These are phyloP conservation scores for Penicillium dipodomyicola DNA, from an alignment of 495 filamentous ascomycete species.

Conservation along the genomic window DNA sequence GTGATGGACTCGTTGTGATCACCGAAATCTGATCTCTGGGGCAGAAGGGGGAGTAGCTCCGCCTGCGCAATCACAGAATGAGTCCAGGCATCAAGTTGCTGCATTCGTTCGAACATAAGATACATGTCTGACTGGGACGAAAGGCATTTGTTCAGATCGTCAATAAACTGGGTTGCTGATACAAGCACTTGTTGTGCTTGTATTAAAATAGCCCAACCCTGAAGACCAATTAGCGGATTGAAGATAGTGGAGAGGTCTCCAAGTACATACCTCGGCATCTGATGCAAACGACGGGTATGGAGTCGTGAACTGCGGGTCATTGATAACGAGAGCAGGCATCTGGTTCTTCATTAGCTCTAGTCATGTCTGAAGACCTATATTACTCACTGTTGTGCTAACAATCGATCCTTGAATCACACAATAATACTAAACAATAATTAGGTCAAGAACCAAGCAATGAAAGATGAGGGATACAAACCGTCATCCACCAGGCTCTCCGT, in stretches of 20 bases:
- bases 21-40: conserved; percentile 39
- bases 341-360: conserved; percentile 22
- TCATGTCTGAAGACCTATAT: neutral
- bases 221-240: conserved; percentile 10
- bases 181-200: conserved; percentile 57
- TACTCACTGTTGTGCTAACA: conserved; percentile 56
- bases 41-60: conserved; percentile 40
- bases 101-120: conserved; percentile 54
- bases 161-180: conserved; percentile 55
- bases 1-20: conserved; percentile 46
- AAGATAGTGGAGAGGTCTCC: neutral
- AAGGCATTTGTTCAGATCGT: conserved; percentile 48
- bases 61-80: conserved; percentile 48
- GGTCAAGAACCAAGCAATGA: neutral
- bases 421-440: conserved; percentile 46
- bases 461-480: conserved; percentile 30
- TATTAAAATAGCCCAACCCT: conserved; percentile 56
- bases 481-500: conserved; percentile 64
- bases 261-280: conserved; percentile 50
- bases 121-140: conserved; percentile 37
- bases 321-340: conserved; percentile 53
- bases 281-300: conserved; percentile 51
- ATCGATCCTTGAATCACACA: conserved; percentile 59
- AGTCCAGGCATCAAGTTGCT: conserved; percentile 52
- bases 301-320: conserved; percentile 56